Conservation (phyloP, 2,329 filamentous ascomycete species). For the Ilyonectria mors-panacis region DNA sequence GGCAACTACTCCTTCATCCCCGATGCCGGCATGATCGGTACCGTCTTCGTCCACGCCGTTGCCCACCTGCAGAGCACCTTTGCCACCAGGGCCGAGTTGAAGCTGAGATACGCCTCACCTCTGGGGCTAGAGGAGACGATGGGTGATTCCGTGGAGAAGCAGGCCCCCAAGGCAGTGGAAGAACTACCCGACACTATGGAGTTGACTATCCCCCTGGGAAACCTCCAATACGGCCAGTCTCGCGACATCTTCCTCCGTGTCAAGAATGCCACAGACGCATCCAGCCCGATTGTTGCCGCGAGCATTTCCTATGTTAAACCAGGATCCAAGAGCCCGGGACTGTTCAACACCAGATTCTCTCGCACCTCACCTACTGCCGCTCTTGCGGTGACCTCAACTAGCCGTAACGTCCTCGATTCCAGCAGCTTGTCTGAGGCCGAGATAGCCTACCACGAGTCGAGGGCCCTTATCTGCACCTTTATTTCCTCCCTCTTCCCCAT, state of each 20-base stretch:
- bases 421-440: slow-evolving; percentile 51
- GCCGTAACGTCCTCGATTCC: slow-evolving; percentile 38
- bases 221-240: slow-evolving; percentile 73
- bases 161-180: slow-evolving; percentile 42
- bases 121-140: slow-evolving; percentile 58
- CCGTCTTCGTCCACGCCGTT: slow-evolving; percentile 73
- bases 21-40: slow-evolving; percentile 74
- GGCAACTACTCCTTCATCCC: slow-evolving; percentile 75
- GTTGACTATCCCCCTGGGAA: slow-evolving; percentile 62
- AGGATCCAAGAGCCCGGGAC: slow-evolving; percentile 13
- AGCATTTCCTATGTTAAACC: slow-evolving; percentile 54
- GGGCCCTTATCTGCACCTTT: slow-evolving; percentile 65
- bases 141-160: slow-evolving; percentile 57
- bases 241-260: slow-evolving; percentile 67
- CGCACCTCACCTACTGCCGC: background rate
- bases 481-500: slow-evolving; percentile 62
- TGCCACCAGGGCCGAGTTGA: slow-evolving; percentile 63
- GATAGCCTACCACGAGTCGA: slow-evolving; percentile 67
- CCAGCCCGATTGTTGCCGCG: slow-evolving; percentile 50
- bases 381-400: slow-evolving; percentile 11
- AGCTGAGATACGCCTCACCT: slow-evolving; percentile 55
- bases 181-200: slow-evolving; percentile 28
- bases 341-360: slow-evolving; percentile 8
- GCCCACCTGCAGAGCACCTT: slow-evolving; percentile 74
- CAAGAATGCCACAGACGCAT: slow-evolving; percentile 38